Percentiles rank a stretch among this genome's conserved stretches.
Conservation (phyloP, 2,329 filamentous ascomycete species). For the Monosporascus ibericus region DNA sequence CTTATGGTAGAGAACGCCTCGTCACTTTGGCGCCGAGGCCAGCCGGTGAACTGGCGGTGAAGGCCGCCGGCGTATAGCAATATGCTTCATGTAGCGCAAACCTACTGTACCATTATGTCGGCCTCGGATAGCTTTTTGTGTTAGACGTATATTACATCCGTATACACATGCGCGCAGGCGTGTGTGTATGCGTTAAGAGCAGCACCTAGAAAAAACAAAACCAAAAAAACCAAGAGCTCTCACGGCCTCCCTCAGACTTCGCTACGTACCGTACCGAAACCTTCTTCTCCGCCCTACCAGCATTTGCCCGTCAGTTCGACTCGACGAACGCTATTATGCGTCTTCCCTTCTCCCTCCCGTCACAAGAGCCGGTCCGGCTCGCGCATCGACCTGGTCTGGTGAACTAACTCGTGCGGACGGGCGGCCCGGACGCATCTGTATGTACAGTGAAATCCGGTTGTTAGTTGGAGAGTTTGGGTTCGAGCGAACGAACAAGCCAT, state of each 20-base stretch:
- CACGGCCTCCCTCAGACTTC: neutral
- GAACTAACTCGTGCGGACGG: neutral
- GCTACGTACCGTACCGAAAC: slow-evolving; percentile 2
- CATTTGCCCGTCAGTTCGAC: neutral
- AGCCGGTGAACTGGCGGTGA: neutral
- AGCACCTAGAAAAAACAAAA: neutral
- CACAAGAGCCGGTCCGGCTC: neutral
- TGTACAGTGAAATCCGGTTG: neutral
- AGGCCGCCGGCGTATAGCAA: neutral
- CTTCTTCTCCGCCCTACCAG: neutral
- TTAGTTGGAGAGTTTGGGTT: neutral
- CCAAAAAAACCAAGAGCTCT: neutral
- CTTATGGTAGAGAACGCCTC: no score
- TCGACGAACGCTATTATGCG: neutral
- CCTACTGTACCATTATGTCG: neutral
- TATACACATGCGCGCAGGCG: no score
- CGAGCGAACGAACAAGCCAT: neutral
- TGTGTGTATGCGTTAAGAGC: no score
- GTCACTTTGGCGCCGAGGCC: neutral
- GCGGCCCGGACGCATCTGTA: neutral
- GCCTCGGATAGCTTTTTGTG: no score
- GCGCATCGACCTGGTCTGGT: neutral
- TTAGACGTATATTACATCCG: no score
- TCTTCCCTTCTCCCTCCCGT: neutral
- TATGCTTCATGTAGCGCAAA: neutral